Percentiles rank a stretch among this genome's conserved stretches.
Evolutionary conservation across 164 flowering plant genomes (phyloP).

Genomic region (Tetracentron sinense): DNA sequence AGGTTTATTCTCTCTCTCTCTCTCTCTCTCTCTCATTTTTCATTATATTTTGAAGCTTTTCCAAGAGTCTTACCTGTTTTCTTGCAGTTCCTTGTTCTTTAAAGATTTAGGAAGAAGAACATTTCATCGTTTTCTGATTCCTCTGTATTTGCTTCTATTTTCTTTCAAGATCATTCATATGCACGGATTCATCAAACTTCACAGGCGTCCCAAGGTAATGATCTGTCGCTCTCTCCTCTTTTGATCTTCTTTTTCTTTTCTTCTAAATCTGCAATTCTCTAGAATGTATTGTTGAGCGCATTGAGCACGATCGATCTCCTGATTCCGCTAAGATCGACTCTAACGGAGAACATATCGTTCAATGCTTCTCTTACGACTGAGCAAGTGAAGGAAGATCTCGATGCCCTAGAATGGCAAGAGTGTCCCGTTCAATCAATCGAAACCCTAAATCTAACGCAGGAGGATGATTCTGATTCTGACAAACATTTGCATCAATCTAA

Average conservation of each 20-base stretch:
- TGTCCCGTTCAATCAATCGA: conserved; percentile 7
- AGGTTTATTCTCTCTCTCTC: too few species aligned
- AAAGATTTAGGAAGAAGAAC: too few species aligned
- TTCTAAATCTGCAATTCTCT: background rate
- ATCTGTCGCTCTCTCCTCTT: background rate
- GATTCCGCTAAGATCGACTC: conserved; percentile 1
- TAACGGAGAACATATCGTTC: background rate
- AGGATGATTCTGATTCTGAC: background rate
- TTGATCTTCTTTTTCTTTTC: background rate
- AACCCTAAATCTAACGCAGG: background rate
- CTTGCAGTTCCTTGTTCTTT: too few species aligned
- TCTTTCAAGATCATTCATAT: conserved; percentile 7
- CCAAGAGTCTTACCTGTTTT: too few species aligned
- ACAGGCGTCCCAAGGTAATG: conserved; percentile 7
- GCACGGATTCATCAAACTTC: conserved; percentile 9
- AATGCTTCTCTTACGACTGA: conserved; percentile 2
- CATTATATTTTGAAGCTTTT: too few species aligned
- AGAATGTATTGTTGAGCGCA: conserved; percentile 1
- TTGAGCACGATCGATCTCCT: conserved; percentile 9
- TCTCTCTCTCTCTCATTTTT: too few species aligned
- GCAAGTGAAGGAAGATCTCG: conserved; percentile 9
- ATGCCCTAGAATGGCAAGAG: conserved; percentile 11
- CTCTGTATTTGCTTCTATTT: too few species aligned
- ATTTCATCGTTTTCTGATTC: too few species aligned
- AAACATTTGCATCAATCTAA: background rate